phyloP scores from a whole-genome alignment of 495 filamentous ascomycete species.

The Penicillium waksmanii region DNA sequence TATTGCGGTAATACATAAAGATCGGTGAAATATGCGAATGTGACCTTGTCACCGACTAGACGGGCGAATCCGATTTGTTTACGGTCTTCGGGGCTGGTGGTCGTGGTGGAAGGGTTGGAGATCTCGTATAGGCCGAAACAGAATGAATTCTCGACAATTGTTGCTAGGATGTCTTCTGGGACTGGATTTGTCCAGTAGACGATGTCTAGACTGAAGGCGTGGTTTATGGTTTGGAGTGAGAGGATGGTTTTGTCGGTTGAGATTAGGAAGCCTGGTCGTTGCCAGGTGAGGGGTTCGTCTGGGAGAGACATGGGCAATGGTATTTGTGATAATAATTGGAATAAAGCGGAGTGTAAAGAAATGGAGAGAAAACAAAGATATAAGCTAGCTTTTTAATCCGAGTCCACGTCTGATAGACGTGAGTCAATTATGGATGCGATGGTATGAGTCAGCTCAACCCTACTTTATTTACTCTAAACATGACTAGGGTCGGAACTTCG shows the following conservation, averaged over 20 bases:
- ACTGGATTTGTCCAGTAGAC: constrained; percentile 58
- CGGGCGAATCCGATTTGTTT: constrained; percentile 62
- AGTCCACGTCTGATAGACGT: not conserved
- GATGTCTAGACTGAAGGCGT: constrained; percentile 52
- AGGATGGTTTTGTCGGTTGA: constrained; percentile 55
- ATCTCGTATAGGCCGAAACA: constrained; percentile 51
- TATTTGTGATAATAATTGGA: not conserved
- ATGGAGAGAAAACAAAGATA: no score
- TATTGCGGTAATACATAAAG: constrained; percentile 62
- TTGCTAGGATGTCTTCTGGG: constrained; percentile 40
- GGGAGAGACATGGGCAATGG: not conserved
- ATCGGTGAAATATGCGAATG: constrained; percentile 70
- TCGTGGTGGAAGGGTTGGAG: not conserved
- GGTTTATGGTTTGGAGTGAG: constrained; percentile 51
- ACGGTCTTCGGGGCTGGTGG: not conserved
- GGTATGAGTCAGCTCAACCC: not conserved
- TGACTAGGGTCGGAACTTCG: no score
- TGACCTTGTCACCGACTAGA: constrained; percentile 64
- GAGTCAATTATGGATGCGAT: not conserved
- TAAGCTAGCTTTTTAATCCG: no score
- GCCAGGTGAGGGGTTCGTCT: not conserved
- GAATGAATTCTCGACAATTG: constrained; percentile 53
- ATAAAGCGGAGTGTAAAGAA: no score
- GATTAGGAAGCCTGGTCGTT: constrained; percentile 39
- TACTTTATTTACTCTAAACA: no score